These are phyloP conservation scores for Erucastrum elatum DNA, from an alignment of 345 rosid genomes.

Conservation along the genomic window DNA sequence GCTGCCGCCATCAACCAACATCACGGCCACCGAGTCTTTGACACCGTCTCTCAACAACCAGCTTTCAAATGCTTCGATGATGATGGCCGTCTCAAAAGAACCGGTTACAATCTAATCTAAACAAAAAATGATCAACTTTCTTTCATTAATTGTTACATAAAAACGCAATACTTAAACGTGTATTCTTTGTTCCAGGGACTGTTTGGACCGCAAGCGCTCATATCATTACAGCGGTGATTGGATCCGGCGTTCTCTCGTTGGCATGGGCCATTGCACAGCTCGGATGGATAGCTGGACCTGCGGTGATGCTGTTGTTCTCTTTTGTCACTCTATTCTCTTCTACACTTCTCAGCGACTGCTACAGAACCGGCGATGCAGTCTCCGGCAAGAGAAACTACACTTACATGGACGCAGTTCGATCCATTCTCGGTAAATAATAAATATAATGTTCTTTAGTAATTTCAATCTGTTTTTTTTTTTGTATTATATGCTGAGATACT, in stretches of 20 bases:
- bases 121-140: background rate
- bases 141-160: background rate
- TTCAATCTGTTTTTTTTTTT: background rate
- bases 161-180: slow-evolving; percentile 10
- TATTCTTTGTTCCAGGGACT: slow-evolving; percentile 48
- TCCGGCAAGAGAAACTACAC: slow-evolving; percentile 77
- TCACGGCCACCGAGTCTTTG: slow-evolving; percentile 44
- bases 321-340: slow-evolving; percentile 69
- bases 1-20: slow-evolving; percentile 45
- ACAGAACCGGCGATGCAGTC: slow-evolving; percentile 59
- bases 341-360: slow-evolving; percentile 67
- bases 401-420: slow-evolving; percentile 72
- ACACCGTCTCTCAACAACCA: slow-evolving; percentile 34
- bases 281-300: slow-evolving; percentile 87
- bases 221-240: slow-evolving; percentile 80
- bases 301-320: slow-evolving; percentile 73
- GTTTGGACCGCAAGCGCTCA: slow-evolving; percentile 87
- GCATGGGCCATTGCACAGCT: slow-evolving; percentile 91
- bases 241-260: slow-evolving; percentile 83
- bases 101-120: slow-evolving; percentile 39
- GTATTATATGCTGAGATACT: background rate
- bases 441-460: background rate
- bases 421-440: slow-evolving; percentile 58
- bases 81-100: slow-evolving; percentile 71
- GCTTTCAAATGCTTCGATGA: slow-evolving; percentile 64